These are phyloP conservation scores for Vinca major DNA, from an alignment of 305 asterid genomes.

Conservation along the genomic window DNA sequence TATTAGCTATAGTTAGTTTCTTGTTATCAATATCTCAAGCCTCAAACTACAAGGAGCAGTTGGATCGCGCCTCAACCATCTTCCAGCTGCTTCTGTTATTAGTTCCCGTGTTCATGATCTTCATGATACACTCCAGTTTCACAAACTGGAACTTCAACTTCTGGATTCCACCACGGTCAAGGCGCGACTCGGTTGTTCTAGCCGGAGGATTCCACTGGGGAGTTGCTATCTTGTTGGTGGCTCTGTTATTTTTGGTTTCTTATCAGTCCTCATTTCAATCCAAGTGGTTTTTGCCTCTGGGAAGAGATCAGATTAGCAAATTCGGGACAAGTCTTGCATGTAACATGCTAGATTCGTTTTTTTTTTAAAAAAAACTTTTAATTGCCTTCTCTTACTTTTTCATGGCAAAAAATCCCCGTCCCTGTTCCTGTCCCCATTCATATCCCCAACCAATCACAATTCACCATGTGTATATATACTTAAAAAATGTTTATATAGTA, in stretches of 20 bases:
- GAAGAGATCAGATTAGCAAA: conserved; percentile 24
- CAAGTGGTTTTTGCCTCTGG: conserved; percentile 32
- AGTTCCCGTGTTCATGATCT: conserved; percentile 33
- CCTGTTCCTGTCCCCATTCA: no score
- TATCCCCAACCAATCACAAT: no score
- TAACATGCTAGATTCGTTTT: no score
- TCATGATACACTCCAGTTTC: conserved; percentile 28
- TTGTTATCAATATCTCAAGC: conserved; percentile 51
- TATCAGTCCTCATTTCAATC: conserved; percentile 50
- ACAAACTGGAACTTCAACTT: conserved; percentile 22
- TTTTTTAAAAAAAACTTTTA: no score
- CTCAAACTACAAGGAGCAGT: conserved; percentile 35
- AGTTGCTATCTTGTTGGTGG: conserved; percentile 35
- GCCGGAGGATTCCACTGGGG: conserved; percentile 52
- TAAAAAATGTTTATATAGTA: no score
- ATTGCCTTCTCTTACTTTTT: no score
- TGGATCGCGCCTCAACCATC: conserved; percentile 20
- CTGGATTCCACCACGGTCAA: conserved; percentile 18
- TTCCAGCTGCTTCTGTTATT: conserved; percentile 44
- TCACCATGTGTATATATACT: no score
- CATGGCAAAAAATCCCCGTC: no score
- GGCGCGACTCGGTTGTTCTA: conserved; percentile 7
- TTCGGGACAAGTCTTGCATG: not conserved
- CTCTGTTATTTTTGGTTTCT: conserved; percentile 43
- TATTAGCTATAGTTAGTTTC: conserved; percentile 45